Evolutionary conservation across 768 basidiomycete species (phyloP), one percentile per base, ranked within the genome.

Genomic region (Artomyces pyxidatus): DNA sequence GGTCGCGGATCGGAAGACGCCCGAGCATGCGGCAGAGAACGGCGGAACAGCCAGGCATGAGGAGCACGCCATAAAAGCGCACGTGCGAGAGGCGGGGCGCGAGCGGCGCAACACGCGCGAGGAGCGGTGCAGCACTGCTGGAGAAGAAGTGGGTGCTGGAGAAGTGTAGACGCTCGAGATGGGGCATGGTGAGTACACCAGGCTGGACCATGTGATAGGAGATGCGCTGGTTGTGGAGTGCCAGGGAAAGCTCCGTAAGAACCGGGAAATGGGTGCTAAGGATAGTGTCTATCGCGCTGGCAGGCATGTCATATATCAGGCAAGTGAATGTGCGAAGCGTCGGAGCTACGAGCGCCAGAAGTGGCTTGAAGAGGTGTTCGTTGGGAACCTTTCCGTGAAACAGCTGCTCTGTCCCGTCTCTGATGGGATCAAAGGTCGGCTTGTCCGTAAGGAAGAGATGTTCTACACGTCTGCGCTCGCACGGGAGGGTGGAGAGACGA

Each of bases 31-130:
- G 52, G 30, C 40, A 28, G 22, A 53, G 47, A 19, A 41, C 39
- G 32, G 52, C 35, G 12, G 52, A 42, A 29, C 52, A 53, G 38
- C 52, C 52, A 1, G 52, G 52, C 42, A 53, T 49, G 37, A 53
- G 42, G 27, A 28, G 42, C 27, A 45, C 46, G 42, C 45, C 43
- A 14, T 41, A 30, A 19, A 53, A 8, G 48, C 48, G 52, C 4
- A 53, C 22, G 12, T 35, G 42, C 26, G 43, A 17, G 29, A 53
- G 52, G 19, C 42, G 25, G 16, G 52, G 41, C 19, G 46, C 42
- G 12, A 35, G 42, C 2, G 47, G 19, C 1, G 52, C 25, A 42
- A 53, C 10, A 21, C 38, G 42, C 22, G 42, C 29, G 10, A 53
- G 10, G 9, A 48, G 22, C 1, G 52, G 52, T 28, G 43, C 47